phyloP scores from a whole-genome alignment of 1,284 basidiomycete species.

The Sanghuangporus sanghuang region DNA sequence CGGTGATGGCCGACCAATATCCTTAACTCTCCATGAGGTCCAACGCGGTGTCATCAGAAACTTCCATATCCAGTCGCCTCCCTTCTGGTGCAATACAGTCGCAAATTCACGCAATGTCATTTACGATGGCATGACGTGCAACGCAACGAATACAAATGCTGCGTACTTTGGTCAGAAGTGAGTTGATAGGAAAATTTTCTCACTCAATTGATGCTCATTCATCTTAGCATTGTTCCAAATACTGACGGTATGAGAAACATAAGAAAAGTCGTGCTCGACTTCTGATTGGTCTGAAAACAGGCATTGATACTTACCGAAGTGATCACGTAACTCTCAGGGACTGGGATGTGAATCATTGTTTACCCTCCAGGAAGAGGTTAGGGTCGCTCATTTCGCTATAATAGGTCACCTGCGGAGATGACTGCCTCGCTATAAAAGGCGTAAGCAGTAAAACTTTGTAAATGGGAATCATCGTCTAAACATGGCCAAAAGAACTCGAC shows the following conservation, averaged over 20 bases:
- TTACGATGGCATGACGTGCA: slow-evolving; percentile 58
- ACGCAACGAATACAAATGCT: slow-evolving; percentile 56
- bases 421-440: slow-evolving; percentile 29
- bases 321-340: slow-evolving; percentile 47
- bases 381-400: neutral
- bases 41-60: slow-evolving; percentile 41
- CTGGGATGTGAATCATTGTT: slow-evolving; percentile 38
- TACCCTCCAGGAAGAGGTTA: neutral
- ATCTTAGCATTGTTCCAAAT: slow-evolving; percentile 53
- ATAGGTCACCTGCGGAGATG: slow-evolving; percentile 41
- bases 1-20: slow-evolving; percentile 59
- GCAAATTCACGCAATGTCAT: slow-evolving; percentile 48
- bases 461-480: neutral
- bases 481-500: slow-evolving; percentile 22
- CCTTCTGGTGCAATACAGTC: slow-evolving; percentile 63
- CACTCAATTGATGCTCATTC: slow-evolving; percentile 7
- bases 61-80: slow-evolving; percentile 53
- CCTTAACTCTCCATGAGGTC: slow-evolving; percentile 50
- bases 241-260: slow-evolving; percentile 45
- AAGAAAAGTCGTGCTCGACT: slow-evolving; percentile 6
- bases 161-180: slow-evolving; percentile 45
- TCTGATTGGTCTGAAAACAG: slow-evolving; percentile 24
- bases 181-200: neutral
- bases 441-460: slow-evolving; percentile 16
- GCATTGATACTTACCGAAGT: slow-evolving; percentile 57